These are phyloP conservation scores for Epichloe aotearoae DNA, from an alignment of 2,329 filamentous ascomycete species.

Conservation along the genomic window DNA sequence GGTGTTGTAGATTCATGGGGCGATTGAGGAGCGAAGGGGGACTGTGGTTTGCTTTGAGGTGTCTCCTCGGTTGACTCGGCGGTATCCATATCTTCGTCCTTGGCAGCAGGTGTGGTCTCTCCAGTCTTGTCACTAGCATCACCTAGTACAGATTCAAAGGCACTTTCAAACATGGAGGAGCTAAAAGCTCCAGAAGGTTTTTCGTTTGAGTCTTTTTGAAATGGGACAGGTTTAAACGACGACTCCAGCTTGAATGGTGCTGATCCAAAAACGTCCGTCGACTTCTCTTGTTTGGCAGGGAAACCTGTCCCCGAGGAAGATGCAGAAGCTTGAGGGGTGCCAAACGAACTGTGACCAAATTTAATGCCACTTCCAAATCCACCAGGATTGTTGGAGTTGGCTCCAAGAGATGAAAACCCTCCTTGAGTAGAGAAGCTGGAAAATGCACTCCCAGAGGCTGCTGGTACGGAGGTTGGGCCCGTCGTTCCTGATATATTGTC, in stretches of 20 bases:
- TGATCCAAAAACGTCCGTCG: conserved; percentile 30
- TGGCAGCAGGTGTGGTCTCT: conserved; percentile 21
- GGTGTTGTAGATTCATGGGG: conserved; percentile 31
- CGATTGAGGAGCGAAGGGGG: conserved; percentile 15
- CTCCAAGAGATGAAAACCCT: conserved; percentile 39
- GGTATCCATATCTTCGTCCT: conserved; percentile 41
- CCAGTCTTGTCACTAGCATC: conserved; percentile 28
- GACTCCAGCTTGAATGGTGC: conserved; percentile 53
- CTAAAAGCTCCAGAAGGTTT: conserved; percentile 29
- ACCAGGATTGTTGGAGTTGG: conserved; percentile 21
- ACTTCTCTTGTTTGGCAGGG: conserved; percentile 15
- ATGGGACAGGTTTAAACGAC: conserved; percentile 52
- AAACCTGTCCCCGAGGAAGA: conserved; percentile 15
- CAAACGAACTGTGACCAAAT: conserved; percentile 21
- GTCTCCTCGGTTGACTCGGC: conserved; percentile 21
- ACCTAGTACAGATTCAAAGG: conserved; percentile 45
- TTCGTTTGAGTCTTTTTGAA: conserved; percentile 44
- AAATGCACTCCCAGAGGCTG: conserved; percentile 34
- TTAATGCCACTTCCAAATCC: conserved; percentile 26
- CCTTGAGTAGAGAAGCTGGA: conserved; percentile 40
- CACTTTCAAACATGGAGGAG: conserved; percentile 44
- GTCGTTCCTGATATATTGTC: not conserved
- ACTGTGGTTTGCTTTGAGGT: conserved; percentile 24
- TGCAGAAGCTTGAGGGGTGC: conserved; percentile 9
- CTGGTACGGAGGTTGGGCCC: conserved; percentile 15